phyloP scores from a whole-genome alignment of 2,329 filamentous ascomycete genomes.

The Diaporthe sp. region DNA sequence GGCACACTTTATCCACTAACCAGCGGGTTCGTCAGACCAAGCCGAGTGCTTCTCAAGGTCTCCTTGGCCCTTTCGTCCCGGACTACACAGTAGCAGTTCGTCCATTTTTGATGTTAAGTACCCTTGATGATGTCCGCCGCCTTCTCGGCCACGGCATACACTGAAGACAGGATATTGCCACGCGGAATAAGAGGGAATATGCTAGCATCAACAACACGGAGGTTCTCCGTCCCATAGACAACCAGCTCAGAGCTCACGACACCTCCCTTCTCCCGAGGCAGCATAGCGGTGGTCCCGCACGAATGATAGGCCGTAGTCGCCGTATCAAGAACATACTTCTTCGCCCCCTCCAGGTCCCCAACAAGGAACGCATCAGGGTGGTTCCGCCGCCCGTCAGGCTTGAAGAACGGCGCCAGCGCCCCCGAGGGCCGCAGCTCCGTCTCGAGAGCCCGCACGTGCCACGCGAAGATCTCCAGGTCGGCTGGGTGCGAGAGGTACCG shows the following conservation, averaged over 20 bases:
- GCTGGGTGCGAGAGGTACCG: constrained; percentile 65
- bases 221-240: constrained; percentile 59
- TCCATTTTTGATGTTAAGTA: not conserved
- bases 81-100: not conserved
- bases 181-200: constrained; percentile 59
- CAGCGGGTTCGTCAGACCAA: not conserved
- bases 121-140: constrained; percentile 50
- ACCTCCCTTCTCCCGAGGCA: constrained; percentile 57
- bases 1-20: not conserved
- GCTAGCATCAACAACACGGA: constrained; percentile 59
- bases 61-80: not conserved
- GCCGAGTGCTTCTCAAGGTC: not conserved
- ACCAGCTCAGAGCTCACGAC: constrained; percentile 57
- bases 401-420: constrained; percentile 51
- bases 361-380: constrained; percentile 49
- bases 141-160: constrained; percentile 55
- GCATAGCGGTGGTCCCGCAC: constrained; percentile 58
- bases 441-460: constrained; percentile 51
- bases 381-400: constrained; percentile 51
- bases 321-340: constrained; percentile 44
- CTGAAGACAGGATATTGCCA: constrained; percentile 48
- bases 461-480: constrained; percentile 61
- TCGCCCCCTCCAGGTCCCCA: constrained; percentile 45
- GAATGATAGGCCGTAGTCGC: constrained; percentile 51
- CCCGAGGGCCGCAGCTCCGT: constrained; percentile 43